Evolutionary conservation across 2,329 filamentous ascomycete genomes (phyloP).

Genomic region (Nigrospora sphaerica): DNA sequence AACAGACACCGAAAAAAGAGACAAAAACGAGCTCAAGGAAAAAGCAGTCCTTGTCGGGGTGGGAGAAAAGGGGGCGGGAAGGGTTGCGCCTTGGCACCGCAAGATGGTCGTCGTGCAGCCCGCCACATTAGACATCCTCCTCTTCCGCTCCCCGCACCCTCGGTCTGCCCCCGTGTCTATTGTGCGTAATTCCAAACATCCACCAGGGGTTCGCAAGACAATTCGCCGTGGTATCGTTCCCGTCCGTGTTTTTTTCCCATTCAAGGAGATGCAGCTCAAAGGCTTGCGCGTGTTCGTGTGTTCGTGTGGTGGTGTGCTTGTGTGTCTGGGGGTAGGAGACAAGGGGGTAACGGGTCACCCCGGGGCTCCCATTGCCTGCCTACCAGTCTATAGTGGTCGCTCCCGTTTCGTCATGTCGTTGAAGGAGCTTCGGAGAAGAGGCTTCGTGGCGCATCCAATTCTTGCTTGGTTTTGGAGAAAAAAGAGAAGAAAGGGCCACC

Average conservation of each 20-base stretch:
- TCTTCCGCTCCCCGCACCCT: background rate
- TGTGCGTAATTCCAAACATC: background rate
- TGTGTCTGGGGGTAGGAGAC: background rate
- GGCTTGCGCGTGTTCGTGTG: no score
- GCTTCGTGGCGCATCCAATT: conserved; percentile 17
- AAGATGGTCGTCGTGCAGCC: background rate
- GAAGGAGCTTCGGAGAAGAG: conserved; percentile 12
- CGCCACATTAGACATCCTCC: conserved; percentile 2
- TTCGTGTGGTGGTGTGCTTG: background rate
- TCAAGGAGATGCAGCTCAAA: background rate
- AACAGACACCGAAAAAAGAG: conserved; percentile 5
- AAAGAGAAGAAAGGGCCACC: conserved; percentile 6
- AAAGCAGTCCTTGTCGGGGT: background rate
- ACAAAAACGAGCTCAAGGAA: conserved; percentile 9
- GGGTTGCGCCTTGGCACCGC: no score
- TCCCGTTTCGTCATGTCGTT: conserved; percentile 12
- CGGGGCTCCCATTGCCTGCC: background rate
- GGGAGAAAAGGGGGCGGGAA: no score
- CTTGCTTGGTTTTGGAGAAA: conserved; percentile 10
- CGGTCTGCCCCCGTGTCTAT: background rate
- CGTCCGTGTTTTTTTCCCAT: background rate
- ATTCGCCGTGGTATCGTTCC: background rate
- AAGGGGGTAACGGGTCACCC: background rate
- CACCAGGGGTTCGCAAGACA: background rate
- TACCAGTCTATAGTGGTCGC: conserved; percentile 19